phyloP scores from a whole-genome alignment of 306 rosid genomes.

The Datisca glomerata region DNA sequence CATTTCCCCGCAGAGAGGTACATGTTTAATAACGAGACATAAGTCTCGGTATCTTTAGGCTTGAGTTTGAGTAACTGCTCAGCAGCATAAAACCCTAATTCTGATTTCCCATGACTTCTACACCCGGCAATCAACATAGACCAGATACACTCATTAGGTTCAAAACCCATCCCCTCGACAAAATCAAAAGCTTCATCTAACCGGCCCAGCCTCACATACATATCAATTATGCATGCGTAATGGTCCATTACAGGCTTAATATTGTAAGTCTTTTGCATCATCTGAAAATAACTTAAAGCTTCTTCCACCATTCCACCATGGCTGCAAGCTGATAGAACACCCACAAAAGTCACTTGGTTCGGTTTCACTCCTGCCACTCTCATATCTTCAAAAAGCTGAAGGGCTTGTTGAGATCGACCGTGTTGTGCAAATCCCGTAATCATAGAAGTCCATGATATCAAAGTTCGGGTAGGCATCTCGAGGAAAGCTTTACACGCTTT shows the following conservation, averaged over 20 bases:
- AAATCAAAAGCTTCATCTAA: slow-evolving; percentile 60
- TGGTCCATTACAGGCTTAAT: slow-evolving; percentile 87
- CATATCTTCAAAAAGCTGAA: slow-evolving; percentile 81
- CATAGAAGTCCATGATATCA: slow-evolving; percentile 90
- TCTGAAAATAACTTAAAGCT: slow-evolving; percentile 58
- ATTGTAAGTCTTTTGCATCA: slow-evolving; percentile 65
- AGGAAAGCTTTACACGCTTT: slow-evolving; percentile 71
- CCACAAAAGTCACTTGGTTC: slow-evolving; percentile 72
- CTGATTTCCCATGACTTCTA: slow-evolving; percentile 49
- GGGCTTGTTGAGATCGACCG: slow-evolving; percentile 62
- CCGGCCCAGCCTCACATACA: slow-evolving; percentile 57
- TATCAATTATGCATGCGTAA: slow-evolving; percentile 58
- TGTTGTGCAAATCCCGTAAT: slow-evolving; percentile 69
- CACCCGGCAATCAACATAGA: slow-evolving; percentile 61
- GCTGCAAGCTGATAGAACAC: slow-evolving; percentile 78
- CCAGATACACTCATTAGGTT: slow-evolving; percentile 68
- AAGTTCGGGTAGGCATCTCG: slow-evolving; percentile 76
- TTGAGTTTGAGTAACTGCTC: slow-evolving; percentile 59
- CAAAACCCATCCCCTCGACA: slow-evolving; percentile 49
- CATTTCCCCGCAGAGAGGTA: slow-evolving; percentile 46
- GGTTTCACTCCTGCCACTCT: slow-evolving; percentile 58
- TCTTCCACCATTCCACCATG: slow-evolving; percentile 64
- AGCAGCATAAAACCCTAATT: slow-evolving; percentile 58
- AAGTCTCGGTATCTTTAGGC: slow-evolving; percentile 54
- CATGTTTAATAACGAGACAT: slow-evolving; percentile 41